Conservation (phyloP, 306 rosid species). For the Pterocarpus santalinus region DNA sequence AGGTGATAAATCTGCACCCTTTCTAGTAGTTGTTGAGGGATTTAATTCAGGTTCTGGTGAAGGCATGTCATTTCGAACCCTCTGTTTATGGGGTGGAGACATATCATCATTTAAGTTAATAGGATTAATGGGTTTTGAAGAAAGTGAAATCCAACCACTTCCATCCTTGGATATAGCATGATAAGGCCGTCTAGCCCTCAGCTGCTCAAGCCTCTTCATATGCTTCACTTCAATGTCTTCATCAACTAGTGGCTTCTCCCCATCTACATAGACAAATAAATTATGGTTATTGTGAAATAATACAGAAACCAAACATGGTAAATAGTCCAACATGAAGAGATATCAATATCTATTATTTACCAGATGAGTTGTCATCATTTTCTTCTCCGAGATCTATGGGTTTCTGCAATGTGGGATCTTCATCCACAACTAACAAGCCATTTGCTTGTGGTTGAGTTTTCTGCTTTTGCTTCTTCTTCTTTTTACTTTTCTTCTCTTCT, state of each 20-base stretch:
- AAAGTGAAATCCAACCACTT: constrained; percentile 93
- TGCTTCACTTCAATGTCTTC: constrained; percentile 92
- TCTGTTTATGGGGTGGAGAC: constrained; percentile 70
- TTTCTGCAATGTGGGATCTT: constrained; percentile 92
- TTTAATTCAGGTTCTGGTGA: constrained; percentile 62
- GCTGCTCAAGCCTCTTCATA: constrained; percentile 83
- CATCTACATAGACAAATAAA: constrained; percentile 53
- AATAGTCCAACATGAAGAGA: constrained; percentile 2
- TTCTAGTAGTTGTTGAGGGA: constrained; percentile 27
- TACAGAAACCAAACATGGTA: constrained; percentile 3
- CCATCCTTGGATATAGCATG: constrained; percentile 88
- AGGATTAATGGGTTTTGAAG: constrained; percentile 50
- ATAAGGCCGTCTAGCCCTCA: constrained; percentile 71
- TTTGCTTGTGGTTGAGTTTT: constrained; percentile 55
- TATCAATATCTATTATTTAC: constrained; percentile 45
- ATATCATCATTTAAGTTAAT: constrained; percentile 52
- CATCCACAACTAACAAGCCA: constrained; percentile 77
- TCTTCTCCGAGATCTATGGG: constrained; percentile 76
- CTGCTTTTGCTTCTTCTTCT: constrained; percentile 55
- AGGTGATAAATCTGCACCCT: neutral
- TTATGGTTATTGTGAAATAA: neutral
- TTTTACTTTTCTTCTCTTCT: constrained; percentile 61
- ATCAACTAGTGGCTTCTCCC: constrained; percentile 75
- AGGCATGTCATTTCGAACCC: constrained; percentile 66
- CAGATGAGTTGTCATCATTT: constrained; percentile 57